Evolutionary conservation across 805 yeast genomes (phyloP), one percentile per base, ranked within the genome.

Genomic region (Yarrowia hollandica): DNA sequence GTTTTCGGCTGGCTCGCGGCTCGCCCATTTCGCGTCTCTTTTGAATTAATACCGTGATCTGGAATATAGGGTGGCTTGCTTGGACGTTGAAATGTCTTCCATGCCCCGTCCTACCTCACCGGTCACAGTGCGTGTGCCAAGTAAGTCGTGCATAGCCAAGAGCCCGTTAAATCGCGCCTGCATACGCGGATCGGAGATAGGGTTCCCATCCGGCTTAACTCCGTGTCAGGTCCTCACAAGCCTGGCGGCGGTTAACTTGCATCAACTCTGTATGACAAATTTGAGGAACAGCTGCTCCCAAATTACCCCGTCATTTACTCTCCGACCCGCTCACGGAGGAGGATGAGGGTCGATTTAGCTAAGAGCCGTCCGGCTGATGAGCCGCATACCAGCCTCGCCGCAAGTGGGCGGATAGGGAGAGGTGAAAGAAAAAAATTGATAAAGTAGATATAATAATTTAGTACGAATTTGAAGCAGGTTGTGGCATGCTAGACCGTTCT

Each of bases 351-450:
- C 28, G 42, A 6, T 6, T n/a, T 22, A 38, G 9, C 42, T 38
- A 22, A 22, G 4, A 16, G 1, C 11, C 22, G 10, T 41, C 46
- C 46, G 22, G 31, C 46, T 41, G 22, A 25, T 25, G 31, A 41
- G 46, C 46, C 46, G 46, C 46, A 41, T 41, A 41, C 46, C 46
- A 41, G 46, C 46, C 46, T 41, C 31, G 31, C 46, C 46, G 30
- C 42, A 39, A 23, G 19, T 39, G 44, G 44, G 30, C 44, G 44
- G 44, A 38, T 37, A 21, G 26, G 8, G 23, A 37, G n/a, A n/a
- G n/a, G n/a, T n/a, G n/a, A n/a, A n/a, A n/a, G n/a, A n/a, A n/a
- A n/a, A n/a, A n/a, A n/a, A n/a, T n/a, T n/a, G n/a, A n/a, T n/a
- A n/a, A n/a, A n/a, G n/a, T n/a, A n/a, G n/a, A n/a, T n/a, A n/a